Evolutionary conservation across 257 asterid species (phyloP).

Genomic region (Plectranthus barbatus): DNA sequence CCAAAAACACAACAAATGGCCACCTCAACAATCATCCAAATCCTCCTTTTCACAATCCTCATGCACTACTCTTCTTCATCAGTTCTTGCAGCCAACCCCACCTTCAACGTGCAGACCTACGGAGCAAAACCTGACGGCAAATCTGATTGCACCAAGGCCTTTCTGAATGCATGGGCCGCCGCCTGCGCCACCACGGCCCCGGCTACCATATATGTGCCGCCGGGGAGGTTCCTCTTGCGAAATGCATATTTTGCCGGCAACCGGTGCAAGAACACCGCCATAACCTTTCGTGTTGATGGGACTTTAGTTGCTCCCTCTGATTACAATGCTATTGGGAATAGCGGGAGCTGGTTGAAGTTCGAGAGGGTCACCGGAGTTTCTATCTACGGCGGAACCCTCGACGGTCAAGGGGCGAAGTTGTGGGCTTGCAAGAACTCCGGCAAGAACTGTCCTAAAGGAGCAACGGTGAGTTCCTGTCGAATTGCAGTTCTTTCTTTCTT

Average conservation of each 20-base stretch:
- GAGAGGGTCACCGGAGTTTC: constrained; percentile 45
- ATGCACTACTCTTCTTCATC: not conserved
- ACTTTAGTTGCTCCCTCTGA: constrained; percentile 49
- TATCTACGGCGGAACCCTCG: constrained; percentile 44
- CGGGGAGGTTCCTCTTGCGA: constrained; percentile 32
- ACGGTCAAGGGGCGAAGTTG: constrained; percentile 26
- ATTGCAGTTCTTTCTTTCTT: too few species aligned
- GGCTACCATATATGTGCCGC: constrained; percentile 38
- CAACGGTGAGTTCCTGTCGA: constrained; percentile 10
- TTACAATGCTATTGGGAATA: constrained; percentile 28
- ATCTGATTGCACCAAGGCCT: constrained; percentile 30
- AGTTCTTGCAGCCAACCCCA: constrained; percentile 17
- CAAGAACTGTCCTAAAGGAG: constrained; percentile 35
- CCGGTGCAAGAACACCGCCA: constrained; percentile 29
- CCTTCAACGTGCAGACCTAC: constrained; percentile 22
- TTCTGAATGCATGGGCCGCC: constrained; percentile 37
- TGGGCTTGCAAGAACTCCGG: constrained; percentile 49
- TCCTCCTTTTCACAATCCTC: constrained; percentile 10
- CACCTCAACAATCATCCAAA: not conserved
- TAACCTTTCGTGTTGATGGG: constrained; percentile 39
- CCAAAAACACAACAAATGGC: constrained; percentile 13
- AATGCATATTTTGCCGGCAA: constrained; percentile 19
- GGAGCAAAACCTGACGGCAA: constrained; percentile 41
- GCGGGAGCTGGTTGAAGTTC: constrained; percentile 40
- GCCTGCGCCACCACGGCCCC: constrained; percentile 33